Percentiles rank a stretch among this genome's conserved stretches.
These are phyloP conservation scores for Petunia secreta DNA, from an alignment of 257 asterid genomes.

Conservation along the genomic window DNA sequence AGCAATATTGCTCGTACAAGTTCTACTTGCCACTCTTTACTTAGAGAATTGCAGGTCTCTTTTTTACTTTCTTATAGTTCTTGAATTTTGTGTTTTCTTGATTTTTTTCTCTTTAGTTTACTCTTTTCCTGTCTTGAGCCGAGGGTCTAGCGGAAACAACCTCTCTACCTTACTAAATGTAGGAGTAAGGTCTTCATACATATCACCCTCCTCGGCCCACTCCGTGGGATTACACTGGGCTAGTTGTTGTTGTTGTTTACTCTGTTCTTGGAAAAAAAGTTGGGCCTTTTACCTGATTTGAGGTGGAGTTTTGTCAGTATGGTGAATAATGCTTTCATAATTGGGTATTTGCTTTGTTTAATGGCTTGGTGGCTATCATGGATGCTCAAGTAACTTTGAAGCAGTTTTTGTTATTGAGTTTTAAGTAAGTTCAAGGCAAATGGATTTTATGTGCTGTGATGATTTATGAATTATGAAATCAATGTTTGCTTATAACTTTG, in stretches of 20 bases:
- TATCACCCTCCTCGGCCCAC: too few species aligned
- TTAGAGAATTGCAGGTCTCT: conserved; percentile 31
- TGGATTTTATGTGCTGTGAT: background rate
- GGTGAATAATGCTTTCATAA: conserved; percentile 7
- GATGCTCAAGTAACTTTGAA: background rate
- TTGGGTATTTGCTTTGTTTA: background rate
- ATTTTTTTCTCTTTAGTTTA: conserved; percentile 2
- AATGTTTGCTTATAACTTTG: background rate
- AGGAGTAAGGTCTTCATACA: too few species aligned
- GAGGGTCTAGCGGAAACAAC: too few species aligned
- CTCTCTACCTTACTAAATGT: too few species aligned
- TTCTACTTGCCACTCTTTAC: conserved; percentile 26
- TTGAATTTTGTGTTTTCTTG: conserved; percentile 22
- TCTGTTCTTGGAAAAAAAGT: background rate
- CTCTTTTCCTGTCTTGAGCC: too few species aligned
- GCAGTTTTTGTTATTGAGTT: background rate
- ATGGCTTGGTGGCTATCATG: conserved; percentile 8
- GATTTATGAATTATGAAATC: background rate
- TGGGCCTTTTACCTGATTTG: background rate
- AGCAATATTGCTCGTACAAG: conserved; percentile 1
- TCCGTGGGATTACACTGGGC: too few species aligned
- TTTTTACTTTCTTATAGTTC: conserved; percentile 9
- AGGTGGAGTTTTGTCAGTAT: conserved; percentile 13
- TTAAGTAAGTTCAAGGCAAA: conserved; percentile 3
- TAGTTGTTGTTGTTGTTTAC: background rate